Base-by-base conservation (phyloP, 305 asterid genomes). In the Fraxinus floribunda region DNA sequence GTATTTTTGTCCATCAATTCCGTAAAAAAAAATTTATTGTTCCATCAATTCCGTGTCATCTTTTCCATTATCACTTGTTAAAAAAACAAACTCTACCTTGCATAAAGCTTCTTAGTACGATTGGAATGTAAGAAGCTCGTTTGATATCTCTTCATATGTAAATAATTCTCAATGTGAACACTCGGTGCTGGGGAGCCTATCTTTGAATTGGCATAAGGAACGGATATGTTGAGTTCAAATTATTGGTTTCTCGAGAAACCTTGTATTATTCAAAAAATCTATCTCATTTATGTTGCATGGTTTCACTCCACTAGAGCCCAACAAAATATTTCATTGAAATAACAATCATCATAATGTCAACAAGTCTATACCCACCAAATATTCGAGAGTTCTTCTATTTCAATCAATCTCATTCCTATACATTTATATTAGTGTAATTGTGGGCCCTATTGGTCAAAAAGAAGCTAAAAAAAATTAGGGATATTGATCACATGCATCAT, bases 381-480 rank as follows among this genome's bases (percentile, higher is more conserved):
- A 29, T 70, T 29, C 3, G 9, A 26, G 41, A 70, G 20, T 30
- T 30, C 39, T 30, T 70, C 22, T 70, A 70, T 30, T 70, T 68
- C 75, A 29, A 71, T 71, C 1, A 7, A 15, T 71, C 13, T 5
- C 3, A 2, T 5, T 29, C 1, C 36, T 68, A 11, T 26, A 10
- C 22, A 4, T 68, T 26, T 70, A 70, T 30, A 70, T 70, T 70
- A 30, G 39, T 1, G 22, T 13, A 30, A 70, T 35, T 6, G 77
- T 72, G 18, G 77, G 52, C 77, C 52, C 0, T 73, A 7, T 73
- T 35, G 77, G 77, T 73, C 77, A 73, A 73, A 73, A 73, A 73
- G 77, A n/a, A 73, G 77, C 76, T 71, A 71, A 71, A 71, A 71
- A 46, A 34, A 71, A 68, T 71, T 71, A 71, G 20, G 46, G n/a